Conservation (phyloP, 2,329 filamentous ascomycete genomes). For the Myriosclerotinia scirpicola region DNA sequence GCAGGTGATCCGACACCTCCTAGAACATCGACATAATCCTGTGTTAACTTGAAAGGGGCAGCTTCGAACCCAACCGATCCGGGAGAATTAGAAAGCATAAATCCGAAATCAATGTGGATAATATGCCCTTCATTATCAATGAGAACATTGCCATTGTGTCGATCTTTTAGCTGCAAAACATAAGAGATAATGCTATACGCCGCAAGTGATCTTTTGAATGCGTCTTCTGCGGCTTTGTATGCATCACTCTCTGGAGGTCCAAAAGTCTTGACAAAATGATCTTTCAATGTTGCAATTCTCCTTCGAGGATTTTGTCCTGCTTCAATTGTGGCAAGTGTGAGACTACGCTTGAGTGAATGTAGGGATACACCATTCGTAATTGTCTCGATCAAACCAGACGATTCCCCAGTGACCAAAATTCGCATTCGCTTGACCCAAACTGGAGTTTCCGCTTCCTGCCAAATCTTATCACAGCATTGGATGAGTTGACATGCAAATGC, state of each 20-base stretch:
- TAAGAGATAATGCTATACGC: slow-evolving; percentile 86
- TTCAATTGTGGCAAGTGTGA: slow-evolving; percentile 74
- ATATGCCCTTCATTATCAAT: slow-evolving; percentile 85
- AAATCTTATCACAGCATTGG: slow-evolving; percentile 77
- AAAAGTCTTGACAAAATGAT: slow-evolving; percentile 81
- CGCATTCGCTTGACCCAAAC: slow-evolving; percentile 92
- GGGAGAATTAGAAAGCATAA: slow-evolving; percentile 85
- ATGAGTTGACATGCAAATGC: slow-evolving; percentile 87
- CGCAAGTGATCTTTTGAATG: slow-evolving; percentile 78
- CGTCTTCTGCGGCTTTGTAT: slow-evolving; percentile 70
- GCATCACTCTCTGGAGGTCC: slow-evolving; percentile 67
- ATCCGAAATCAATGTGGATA: slow-evolving; percentile 86
- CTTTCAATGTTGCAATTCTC: slow-evolving; percentile 75
- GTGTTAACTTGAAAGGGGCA: slow-evolving; percentile 81
- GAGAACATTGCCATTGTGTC: slow-evolving; percentile 83
- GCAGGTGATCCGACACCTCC: slow-evolving; percentile 69
- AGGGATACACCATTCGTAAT: slow-evolving; percentile 88
- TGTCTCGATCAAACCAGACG: slow-evolving; percentile 80
- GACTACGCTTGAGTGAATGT: slow-evolving; percentile 78
- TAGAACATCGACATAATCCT: slow-evolving; percentile 82
- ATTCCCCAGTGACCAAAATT: slow-evolving; percentile 81
- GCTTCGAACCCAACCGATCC: slow-evolving; percentile 84
- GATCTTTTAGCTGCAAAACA: slow-evolving; percentile 79
- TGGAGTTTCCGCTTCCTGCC: slow-evolving; percentile 69
- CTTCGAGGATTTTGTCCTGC: slow-evolving; percentile 70